phyloP scores from a whole-genome alignment of 176 grass and related monocot genomes.

The Cymbopogon citratus region DNA sequence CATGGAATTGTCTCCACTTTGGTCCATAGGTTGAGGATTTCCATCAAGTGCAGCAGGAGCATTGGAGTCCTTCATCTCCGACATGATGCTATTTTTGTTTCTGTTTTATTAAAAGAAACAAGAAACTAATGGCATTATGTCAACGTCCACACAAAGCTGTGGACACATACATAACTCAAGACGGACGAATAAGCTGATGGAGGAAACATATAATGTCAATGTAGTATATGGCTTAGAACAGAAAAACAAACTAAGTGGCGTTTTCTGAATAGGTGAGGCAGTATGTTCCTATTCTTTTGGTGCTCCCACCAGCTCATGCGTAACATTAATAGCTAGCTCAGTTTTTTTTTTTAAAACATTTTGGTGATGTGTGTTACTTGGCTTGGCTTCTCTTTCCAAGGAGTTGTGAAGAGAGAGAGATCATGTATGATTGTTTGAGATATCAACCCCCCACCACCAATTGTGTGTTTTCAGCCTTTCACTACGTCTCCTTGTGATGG shows the following conservation, averaged over 20 bases:
- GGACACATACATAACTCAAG: neutral
- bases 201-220: neutral
- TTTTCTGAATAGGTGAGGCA: neutral
- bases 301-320: neutral
- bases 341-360: neutral
- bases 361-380: neutral
- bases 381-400: neutral
- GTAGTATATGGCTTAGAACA: neutral
- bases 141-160: neutral
- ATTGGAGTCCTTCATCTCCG: slow-evolving; percentile 23
- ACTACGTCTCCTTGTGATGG: neutral
- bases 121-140: neutral
- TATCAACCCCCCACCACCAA: neutral
- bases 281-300: neutral
- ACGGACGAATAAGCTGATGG: neutral
- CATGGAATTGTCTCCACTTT: slow-evolving; percentile 51
- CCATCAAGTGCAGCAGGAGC: neutral
- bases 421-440: neutral
- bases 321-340: too few species aligned
- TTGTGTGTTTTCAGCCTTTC: too few species aligned
- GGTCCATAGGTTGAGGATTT: slow-evolving; percentile 56
- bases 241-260: neutral
- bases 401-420: neutral
- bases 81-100: slow-evolving; percentile 32
- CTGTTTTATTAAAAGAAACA: neutral